Evolutionary conservation across 2,329 filamentous ascomycete genomes (phyloP).

Genomic region (Pseudopithomyces chartarum): DNA sequence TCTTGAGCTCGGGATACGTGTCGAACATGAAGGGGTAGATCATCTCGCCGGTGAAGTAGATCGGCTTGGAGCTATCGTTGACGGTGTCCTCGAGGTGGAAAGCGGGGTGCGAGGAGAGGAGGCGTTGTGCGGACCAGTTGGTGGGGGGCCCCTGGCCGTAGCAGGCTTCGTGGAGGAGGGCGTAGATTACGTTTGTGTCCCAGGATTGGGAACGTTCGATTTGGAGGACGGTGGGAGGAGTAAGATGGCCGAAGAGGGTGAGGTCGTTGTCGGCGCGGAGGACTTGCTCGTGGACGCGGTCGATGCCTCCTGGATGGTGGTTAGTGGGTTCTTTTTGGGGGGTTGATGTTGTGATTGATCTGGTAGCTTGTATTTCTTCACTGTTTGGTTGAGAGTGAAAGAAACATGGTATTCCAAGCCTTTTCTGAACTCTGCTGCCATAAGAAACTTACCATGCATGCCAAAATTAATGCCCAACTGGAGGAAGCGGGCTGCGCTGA

Average conservation of each 20-base stretch:
- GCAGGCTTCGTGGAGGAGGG: slow-evolving; percentile 83
- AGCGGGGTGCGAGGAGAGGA: slow-evolving; percentile 57
- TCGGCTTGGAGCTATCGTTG: slow-evolving; percentile 50
- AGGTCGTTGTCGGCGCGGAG: slow-evolving; percentile 74
- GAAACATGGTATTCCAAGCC: too few relatives aligned
- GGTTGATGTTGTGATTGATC: not conserved
- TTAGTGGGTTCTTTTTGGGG: too few relatives aligned
- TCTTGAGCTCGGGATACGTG: slow-evolving; percentile 74
- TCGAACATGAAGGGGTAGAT: slow-evolving; percentile 85
- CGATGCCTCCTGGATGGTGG: slow-evolving; percentile 27
- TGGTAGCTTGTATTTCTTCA: not conserved
- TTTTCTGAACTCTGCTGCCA: too few relatives aligned
- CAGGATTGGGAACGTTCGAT: slow-evolving; percentile 72
- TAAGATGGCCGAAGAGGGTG: slow-evolving; percentile 75
- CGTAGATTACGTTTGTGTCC: slow-evolving; percentile 81
- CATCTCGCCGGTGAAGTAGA: slow-evolving; percentile 93
- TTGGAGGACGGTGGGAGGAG: slow-evolving; percentile 68
- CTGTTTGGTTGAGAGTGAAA: not conserved
- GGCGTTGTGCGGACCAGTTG: slow-evolving; percentile 74
- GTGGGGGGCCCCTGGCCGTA: slow-evolving; percentile 75
- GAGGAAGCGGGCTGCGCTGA: slow-evolving; percentile 77
- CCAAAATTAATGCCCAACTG: slow-evolving; percentile 81
- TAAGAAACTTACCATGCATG: slow-evolving; percentile 61
- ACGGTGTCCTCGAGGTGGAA: slow-evolving; percentile 51
- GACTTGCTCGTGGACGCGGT: slow-evolving; percentile 60